A percentile compares a stretch with the other conserved stretches of the same genome.
phyloP scores from a whole-genome alignment of 169 alveolate species.

The Plasmodium ovale region DNA sequence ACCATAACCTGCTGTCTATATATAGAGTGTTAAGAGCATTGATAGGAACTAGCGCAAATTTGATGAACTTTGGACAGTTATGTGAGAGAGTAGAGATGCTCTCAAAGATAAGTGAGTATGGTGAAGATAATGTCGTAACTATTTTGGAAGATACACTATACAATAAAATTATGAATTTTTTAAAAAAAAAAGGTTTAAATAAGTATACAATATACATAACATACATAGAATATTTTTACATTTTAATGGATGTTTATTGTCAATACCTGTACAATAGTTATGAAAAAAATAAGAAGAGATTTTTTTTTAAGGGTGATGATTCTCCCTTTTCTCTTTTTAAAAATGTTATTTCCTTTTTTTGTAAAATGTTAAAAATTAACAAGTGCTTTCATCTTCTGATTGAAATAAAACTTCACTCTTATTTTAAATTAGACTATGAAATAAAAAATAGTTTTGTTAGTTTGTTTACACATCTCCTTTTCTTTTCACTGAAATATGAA shows the following conservation, averaged over 20 bases:
- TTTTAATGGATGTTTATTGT: constrained; percentile 34
- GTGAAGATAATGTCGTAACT: constrained; percentile 1
- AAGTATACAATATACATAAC: constrained; percentile 20
- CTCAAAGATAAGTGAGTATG: background rate
- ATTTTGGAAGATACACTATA: constrained; percentile 22
- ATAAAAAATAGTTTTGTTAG: constrained; percentile 48
- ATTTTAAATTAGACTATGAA: constrained; percentile 40
- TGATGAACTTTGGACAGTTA: constrained; percentile 24
- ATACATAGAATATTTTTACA: constrained; percentile 55
- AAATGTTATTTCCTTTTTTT: constrained; percentile 26
- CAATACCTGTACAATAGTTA: constrained; percentile 37
- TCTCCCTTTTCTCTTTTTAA: constrained; percentile 12
- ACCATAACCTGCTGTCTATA: constrained; percentile 43
- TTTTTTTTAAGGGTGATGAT: background rate
- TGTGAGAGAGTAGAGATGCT: background rate
- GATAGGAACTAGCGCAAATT: constrained; percentile 35
- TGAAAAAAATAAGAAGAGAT: background rate
- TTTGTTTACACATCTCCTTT: constrained; percentile 36
- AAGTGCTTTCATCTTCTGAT: constrained; percentile 51
- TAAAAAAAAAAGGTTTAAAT: constrained; percentile 29
- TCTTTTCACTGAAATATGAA: constrained; percentile 28
- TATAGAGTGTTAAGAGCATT: constrained; percentile 48
- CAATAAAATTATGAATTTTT: constrained; percentile 17
- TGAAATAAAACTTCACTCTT: constrained; percentile 45
- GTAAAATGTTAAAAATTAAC: constrained; percentile 63